A percentile compares a stretch with the other conserved stretches of the same genome.
Evolutionary conservation across 768 basidiomycete species (phyloP).

Genomic region (Naganishia kalamii): DNA sequence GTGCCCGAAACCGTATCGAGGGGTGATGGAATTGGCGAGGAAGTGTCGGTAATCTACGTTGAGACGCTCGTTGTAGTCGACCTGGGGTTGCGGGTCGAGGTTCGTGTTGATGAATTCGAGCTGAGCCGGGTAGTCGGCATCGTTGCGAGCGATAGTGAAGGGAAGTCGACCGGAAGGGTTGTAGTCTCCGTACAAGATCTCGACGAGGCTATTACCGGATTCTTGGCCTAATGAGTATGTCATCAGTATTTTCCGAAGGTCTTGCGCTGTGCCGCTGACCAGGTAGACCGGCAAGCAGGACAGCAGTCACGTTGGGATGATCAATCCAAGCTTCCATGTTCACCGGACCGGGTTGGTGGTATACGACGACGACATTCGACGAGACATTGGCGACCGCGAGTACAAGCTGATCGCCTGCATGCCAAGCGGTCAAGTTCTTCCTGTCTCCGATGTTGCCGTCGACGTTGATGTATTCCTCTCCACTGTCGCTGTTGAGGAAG

Average conservation of each 20-base stretch:
- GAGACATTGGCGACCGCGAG: slow-evolving; percentile 53
- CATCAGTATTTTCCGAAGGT: not conserved
- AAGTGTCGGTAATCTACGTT: slow-evolving; percentile 59
- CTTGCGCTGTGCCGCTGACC: not conserved
- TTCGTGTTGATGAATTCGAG: slow-evolving; percentile 48
- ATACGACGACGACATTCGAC: slow-evolving; percentile 56
- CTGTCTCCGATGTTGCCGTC: slow-evolving; percentile 73
- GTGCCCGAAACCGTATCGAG: slow-evolving; percentile 70
- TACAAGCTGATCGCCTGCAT: slow-evolving; percentile 65
- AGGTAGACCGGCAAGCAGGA: slow-evolving; percentile 49
- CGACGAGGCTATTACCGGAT: slow-evolving; percentile 64
- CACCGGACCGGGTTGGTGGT: slow-evolving; percentile 63
- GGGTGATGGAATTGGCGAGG: slow-evolving; percentile 52
- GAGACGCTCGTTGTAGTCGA: slow-evolving; percentile 65
- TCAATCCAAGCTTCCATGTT: slow-evolving; percentile 59
- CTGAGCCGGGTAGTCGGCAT: slow-evolving; percentile 58
- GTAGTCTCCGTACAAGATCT: slow-evolving; percentile 63
- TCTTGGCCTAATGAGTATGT: slow-evolving; percentile 53
- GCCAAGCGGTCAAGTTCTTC: slow-evolving; percentile 66
- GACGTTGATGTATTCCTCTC: slow-evolving; percentile 73
- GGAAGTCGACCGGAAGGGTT: slow-evolving; percentile 70
- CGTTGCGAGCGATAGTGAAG: slow-evolving; percentile 66
- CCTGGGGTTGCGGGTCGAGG: slow-evolving; percentile 50
- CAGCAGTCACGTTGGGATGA: slow-evolving; percentile 68
- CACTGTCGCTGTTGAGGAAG: slow-evolving; percentile 75